Evolutionary conservation across 23 red algal genomes (phyloP), one percentile per base, ranked within the genome.

Genomic region (Rhodosorus marinus): DNA sequence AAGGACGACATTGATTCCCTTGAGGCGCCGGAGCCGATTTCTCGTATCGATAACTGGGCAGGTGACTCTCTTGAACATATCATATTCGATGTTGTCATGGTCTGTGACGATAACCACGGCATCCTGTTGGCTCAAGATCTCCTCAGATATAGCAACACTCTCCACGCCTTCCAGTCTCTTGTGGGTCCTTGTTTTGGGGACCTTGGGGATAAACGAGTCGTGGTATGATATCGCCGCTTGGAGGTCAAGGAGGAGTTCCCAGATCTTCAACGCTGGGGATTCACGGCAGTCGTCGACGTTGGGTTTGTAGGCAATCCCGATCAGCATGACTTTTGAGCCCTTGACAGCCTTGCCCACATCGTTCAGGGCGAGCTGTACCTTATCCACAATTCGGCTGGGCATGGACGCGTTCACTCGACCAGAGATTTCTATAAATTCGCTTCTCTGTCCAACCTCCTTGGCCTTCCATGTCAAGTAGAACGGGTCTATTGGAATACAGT

Each of bases 381-480:
- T 33, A 3, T 42, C 58, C 0, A 84, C 79, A 22, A 84, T 69
- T 28, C 31, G 47, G 14, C 33, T 38, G 19, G 79, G 79, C 79
- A 73, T 72, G 23, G 57, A 29, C n/a, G 79, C 67, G 33, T 84
- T 84, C 3, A 60, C 57, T 26, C 49, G 32, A 1, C 60, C 79
- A 6, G 79, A 68, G 8, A 84, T 60, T 33, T 72, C 57, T 24
- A 84, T 74, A 53, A 84, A 84, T 20, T 43, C 49, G 15, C 79
- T 75, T 2, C 58, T 56, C 6, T 56, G 55, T 20, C 79, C 79
- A 1, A 54, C 57, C 59, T 84, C 79, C 35, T 64, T 60, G 8
- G 79, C 79, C 61, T 84, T 84, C 79, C 79, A 84, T 40, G 79
- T 60, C 50, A 84, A 51, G 36, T 84, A 84, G 31, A 71, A 84